Conservation (phyloP, 257 asterid genomes). For the Nicotiana knightiana region DNA sequence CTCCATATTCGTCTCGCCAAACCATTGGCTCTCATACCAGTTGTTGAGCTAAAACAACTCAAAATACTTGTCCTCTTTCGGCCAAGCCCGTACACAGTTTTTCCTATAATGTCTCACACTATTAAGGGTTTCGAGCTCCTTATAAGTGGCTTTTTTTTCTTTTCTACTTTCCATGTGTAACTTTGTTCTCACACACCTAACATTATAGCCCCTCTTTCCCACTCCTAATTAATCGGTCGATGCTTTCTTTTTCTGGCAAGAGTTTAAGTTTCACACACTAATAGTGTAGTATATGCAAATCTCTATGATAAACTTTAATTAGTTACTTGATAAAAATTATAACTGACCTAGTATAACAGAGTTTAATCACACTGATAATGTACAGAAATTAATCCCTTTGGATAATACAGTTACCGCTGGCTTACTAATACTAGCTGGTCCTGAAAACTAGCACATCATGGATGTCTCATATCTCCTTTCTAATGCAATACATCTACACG, state of each 20-base stretch:
- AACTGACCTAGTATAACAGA: not conserved
- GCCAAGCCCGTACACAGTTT: no score
- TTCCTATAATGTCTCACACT: accelerated
- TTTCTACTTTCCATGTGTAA: no score
- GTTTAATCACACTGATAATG: no score
- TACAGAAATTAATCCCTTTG: not conserved
- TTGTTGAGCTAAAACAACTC: no score
- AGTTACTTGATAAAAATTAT: not conserved
- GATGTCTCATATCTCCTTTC: not conserved
- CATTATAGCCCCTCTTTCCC: not conserved
- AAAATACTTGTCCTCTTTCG: no score
- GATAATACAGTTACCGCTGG: not conserved
- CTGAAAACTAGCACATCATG: not conserved
- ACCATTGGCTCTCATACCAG: no score
- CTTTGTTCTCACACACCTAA: no score
- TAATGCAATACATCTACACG: not conserved
- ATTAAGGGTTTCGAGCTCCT: no score
- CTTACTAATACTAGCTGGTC: not conserved
- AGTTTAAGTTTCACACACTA: not conserved
- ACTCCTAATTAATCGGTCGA: not conserved
- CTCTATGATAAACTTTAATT: not conserved
- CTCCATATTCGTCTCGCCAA: no score
- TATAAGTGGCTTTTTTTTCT: no score
- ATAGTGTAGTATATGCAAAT: not conserved
- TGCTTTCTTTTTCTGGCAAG: not conserved